Conservation (phyloP, 108 stramenopile species). For the Cyclotella atomus region DNA sequence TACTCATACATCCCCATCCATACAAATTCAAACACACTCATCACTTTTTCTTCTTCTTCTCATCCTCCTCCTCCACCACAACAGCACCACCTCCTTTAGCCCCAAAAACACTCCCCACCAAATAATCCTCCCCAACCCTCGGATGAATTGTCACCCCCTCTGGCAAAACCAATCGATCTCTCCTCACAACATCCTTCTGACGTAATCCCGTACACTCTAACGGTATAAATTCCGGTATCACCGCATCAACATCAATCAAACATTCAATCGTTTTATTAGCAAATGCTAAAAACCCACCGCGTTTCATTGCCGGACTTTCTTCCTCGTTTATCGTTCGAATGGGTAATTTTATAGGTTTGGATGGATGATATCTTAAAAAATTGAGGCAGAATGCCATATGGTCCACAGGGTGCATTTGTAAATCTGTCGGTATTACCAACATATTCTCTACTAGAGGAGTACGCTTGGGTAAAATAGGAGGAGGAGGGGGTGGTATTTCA, state of each 20-base stretch:
- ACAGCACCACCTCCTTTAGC: conserved; percentile 41
- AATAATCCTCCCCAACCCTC: conserved; percentile 43
- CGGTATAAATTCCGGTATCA: conserved; percentile 75
- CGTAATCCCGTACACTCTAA: conserved; percentile 79
- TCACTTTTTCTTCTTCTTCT: conserved; percentile 17
- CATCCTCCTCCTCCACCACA: conserved; percentile 8
- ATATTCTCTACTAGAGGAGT: conserved; percentile 26
- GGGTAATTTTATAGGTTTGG: conserved; percentile 75
- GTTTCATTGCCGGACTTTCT: conserved; percentile 81
- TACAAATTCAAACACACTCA: neutral
- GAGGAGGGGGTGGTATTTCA: conserved; percentile 3
- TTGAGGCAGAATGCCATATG: conserved; percentile 76
- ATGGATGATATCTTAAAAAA: conserved; percentile 75
- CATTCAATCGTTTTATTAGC: conserved; percentile 69
- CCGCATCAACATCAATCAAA: conserved; percentile 66
- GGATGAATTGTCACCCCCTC: conserved; percentile 67
- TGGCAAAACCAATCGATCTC: conserved; percentile 76
- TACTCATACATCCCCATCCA: too few relatives aligned
- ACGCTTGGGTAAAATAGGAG: neutral
- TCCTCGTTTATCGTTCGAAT: conserved; percentile 71
- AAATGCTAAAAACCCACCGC: conserved; percentile 79
- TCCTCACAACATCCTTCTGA: conserved; percentile 71
- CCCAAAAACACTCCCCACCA: conserved; percentile 75
- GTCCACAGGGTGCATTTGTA: conserved; percentile 80
- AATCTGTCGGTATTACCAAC: conserved; percentile 65